phyloP scores from a whole-genome alignment of 2,329 filamentous ascomycete genomes.

The Apiospora koreana region DNA sequence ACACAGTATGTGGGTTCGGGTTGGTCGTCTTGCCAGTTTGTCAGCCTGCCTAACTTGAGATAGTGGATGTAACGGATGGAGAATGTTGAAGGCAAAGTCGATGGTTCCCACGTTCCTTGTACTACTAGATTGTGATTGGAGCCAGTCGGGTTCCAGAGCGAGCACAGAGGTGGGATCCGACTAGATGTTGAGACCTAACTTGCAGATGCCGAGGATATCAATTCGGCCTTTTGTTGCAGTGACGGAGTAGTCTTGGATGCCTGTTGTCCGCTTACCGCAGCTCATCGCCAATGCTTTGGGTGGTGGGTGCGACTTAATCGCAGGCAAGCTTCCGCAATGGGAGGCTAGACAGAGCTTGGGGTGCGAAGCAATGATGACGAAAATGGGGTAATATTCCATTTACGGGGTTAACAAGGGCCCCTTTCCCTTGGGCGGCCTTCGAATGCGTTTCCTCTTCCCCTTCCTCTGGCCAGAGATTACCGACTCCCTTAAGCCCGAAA shows the following conservation, averaged over 20 bases:
- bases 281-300: not conserved
- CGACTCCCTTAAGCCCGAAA: conserved; percentile 3
- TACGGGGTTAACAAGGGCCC: not conserved
- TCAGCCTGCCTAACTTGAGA: not conserved
- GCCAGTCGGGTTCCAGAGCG: not conserved
- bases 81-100: not conserved
- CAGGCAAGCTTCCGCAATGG: not conserved
- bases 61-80: not conserved
- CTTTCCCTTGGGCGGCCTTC: not conserved
- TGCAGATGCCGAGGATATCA: conserved; percentile 7
- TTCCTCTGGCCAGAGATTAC: not conserved
- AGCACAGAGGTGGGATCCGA: not conserved
- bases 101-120: not conserved
- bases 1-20: not conserved
- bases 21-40: not conserved
- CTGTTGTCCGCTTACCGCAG: not conserved
- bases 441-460: not conserved
- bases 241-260: not conserved
- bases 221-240: not conserved
- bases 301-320: conserved; percentile 2
- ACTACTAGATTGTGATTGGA: not conserved
- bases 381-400: not conserved
- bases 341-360: not conserved
- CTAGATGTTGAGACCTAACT: not conserved
- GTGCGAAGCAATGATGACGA: conserved; percentile 1